phyloP scores from a whole-genome alignment of 192 early-diverging fungal species.

The Backusella australiensis region DNA sequence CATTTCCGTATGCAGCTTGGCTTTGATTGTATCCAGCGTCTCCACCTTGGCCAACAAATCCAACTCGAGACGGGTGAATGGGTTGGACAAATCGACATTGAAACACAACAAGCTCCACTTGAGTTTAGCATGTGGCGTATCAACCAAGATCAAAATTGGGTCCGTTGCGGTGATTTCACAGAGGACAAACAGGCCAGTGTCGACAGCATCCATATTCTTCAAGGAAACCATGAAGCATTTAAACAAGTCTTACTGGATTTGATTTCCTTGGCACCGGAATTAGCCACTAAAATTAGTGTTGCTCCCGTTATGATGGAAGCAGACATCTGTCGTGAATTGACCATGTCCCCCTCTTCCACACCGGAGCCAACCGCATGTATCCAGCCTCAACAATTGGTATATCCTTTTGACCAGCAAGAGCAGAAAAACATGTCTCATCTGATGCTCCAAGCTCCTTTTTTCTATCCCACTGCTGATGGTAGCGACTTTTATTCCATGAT shows the following conservation, averaged over 20 bases:
- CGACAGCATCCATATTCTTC: slow-evolving; percentile 43
- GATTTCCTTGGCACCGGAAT: slow-evolving; percentile 13
- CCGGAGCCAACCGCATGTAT: slow-evolving; percentile 17
- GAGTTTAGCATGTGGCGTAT: slow-evolving; percentile 39
- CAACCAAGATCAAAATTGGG: slow-evolving; percentile 45
- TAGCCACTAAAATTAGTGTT: slow-evolving; percentile 22
- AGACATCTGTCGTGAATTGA: slow-evolving; percentile 26
- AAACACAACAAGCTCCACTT: not conserved
- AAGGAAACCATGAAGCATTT: slow-evolving; percentile 37
- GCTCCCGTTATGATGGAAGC: slow-evolving; percentile 5
- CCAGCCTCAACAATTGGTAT: not conserved
- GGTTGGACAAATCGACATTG: slow-evolving; percentile 21
- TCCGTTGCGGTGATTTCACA: slow-evolving; percentile 59
- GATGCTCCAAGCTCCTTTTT: slow-evolving; percentile 25
- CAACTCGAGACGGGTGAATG: slow-evolving; percentile 17
- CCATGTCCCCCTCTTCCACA: slow-evolving; percentile 33
- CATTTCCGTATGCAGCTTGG: slow-evolving; percentile 60
- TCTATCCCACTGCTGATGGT: slow-evolving; percentile 5
- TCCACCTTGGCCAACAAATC: slow-evolving; percentile 28
- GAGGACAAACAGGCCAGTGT: slow-evolving; percentile 56
- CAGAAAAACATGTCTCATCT: slow-evolving; percentile 7
- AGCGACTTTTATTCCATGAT: slow-evolving; percentile 6
- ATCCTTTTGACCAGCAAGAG: not conserved
- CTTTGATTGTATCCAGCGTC: slow-evolving; percentile 41
- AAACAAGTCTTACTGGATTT: slow-evolving; percentile 20